A percentile compares a stretch with the other conserved stretches of the same genome.
phyloP scores from a whole-genome alignment of 1,139 yeast genomes.

The Yamadazyma friedrichii region DNA sequence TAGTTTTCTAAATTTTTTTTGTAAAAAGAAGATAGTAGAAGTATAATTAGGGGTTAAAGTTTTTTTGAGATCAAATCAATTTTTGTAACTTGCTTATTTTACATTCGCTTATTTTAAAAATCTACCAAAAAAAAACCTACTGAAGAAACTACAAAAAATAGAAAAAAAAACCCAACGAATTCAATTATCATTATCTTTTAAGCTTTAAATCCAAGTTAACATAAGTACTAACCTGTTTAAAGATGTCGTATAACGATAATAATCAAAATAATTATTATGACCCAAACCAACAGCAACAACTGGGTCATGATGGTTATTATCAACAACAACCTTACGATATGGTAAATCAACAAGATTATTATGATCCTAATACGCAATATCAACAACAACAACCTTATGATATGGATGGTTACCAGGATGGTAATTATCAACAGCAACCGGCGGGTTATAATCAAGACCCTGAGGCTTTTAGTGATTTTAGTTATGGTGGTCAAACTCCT shows the following conservation, averaged over 20 bases:
- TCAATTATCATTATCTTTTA: neutral
- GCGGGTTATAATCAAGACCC: slow-evolving; percentile 57
- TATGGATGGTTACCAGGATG: slow-evolving; percentile 48
- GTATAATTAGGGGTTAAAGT: no score
- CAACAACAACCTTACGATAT: slow-evolving; percentile 47
- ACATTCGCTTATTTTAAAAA: slow-evolving; percentile 1
- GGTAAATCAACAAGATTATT: slow-evolving; percentile 35
- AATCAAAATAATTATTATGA: slow-evolving; percentile 46
- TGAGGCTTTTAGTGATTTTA: slow-evolving; percentile 76
- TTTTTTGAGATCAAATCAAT: neutral
- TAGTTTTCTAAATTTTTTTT: no score
- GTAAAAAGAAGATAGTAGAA: no score
- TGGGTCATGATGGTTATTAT: slow-evolving; percentile 43
- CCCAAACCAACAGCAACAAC: slow-evolving; percentile 41
- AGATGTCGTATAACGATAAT: slow-evolving; percentile 55
- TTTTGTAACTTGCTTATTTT: neutral
- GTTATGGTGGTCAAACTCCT: slow-evolving; percentile 71
- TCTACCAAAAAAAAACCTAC: neutral
- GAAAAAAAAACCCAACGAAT: neutral
- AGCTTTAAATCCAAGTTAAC: neutral
- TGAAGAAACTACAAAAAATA: neutral
- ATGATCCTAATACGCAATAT: slow-evolving; percentile 53
- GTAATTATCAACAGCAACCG: slow-evolving; percentile 44
- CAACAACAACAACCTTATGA: slow-evolving; percentile 52
- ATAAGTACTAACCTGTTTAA: slow-evolving; percentile 2